These are phyloP conservation scores for Bullera alba DNA, from an alignment of 768 basidiomycete genomes.

Conservation along the genomic window DNA sequence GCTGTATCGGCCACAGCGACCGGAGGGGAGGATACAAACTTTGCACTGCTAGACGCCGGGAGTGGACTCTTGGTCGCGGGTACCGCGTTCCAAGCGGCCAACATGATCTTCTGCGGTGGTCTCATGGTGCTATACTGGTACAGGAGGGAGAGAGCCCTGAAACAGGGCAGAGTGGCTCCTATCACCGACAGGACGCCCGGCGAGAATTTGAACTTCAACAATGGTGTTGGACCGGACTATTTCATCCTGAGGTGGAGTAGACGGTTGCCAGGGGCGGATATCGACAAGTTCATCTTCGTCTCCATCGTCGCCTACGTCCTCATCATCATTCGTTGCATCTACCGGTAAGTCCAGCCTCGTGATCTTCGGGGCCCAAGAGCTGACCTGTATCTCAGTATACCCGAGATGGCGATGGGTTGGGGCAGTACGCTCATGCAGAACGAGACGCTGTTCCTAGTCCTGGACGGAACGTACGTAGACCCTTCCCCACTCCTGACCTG, in stretches of 20 bases:
- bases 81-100: slow-evolving; percentile 10
- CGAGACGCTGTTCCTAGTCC: no score
- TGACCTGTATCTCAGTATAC: no score
- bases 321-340: slow-evolving; percentile 6
- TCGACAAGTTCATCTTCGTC: slow-evolving; percentile 5
- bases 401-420: no score
- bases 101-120: slow-evolving; percentile 10
- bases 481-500: neutral
- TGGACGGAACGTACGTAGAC: slow-evolving; percentile 7
- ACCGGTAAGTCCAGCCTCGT: slow-evolving; percentile 2
- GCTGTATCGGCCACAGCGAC: slow-evolving; percentile 1
- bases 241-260: neutral
- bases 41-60: slow-evolving; percentile 3
- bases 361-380: neutral
- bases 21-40: neutral
- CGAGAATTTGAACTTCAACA: neutral
- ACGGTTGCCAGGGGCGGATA: neutral
- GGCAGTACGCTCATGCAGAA: no score
- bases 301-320: slow-evolving; percentile 4
- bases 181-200: no score
- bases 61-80: slow-evolving; percentile 8
- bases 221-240: neutral
- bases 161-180: slow-evolving; percentile 1
- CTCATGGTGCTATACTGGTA: slow-evolving; percentile 8
- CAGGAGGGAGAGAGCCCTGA: neutral